Evolutionary conservation across 1,139 yeast genomes (phyloP).

Genomic region (Yamadazyma kanchanaburiensis): DNA sequence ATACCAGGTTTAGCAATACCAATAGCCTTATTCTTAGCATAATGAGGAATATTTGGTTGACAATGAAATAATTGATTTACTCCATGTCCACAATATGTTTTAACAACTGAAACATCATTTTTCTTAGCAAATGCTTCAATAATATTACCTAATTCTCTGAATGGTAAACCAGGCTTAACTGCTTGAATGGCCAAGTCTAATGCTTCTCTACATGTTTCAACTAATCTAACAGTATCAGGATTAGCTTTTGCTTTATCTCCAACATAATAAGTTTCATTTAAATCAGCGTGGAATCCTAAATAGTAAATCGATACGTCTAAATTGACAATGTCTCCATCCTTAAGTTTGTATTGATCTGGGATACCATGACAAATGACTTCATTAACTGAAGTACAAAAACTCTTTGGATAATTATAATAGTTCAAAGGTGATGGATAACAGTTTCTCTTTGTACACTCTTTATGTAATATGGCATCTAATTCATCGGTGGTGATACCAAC

Average conservation of each 20-base stretch:
- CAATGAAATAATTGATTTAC: constrained; percentile 84
- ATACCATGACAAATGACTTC: constrained; percentile 97
- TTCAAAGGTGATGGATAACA: constrained; percentile 96
- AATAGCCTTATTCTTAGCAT: constrained; percentile 86
- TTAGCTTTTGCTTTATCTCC: constrained; percentile 81
- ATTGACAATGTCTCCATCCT: constrained; percentile 94
- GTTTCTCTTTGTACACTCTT: constrained; percentile 82
- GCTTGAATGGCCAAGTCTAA: constrained; percentile 76
- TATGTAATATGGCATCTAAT: constrained; percentile 80
- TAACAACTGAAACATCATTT: constrained; percentile 81
- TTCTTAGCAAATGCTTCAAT: constrained; percentile 85
- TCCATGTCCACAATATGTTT: constrained; percentile 95
- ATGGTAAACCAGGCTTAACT: constrained; percentile 90
- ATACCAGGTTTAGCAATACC: constrained; percentile 96
- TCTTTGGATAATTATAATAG: constrained; percentile 91
- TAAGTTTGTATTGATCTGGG: constrained; percentile 80
- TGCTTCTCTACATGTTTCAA: constrained; percentile 92
- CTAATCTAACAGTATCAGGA: constrained; percentile 79
- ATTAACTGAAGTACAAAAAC: constrained; percentile 89
- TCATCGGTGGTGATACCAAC: constrained; percentile 96
- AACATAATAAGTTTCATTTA: constrained; percentile 95
- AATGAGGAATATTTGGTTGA: constrained; percentile 93
- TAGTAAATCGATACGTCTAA: constrained; percentile 83
- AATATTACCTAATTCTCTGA: constrained; percentile 82
- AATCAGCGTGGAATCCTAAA: constrained; percentile 89